These are phyloP conservation scores for Fraxinus albicans DNA, from an alignment of 305 asterid species.

Conservation along the genomic window DNA sequence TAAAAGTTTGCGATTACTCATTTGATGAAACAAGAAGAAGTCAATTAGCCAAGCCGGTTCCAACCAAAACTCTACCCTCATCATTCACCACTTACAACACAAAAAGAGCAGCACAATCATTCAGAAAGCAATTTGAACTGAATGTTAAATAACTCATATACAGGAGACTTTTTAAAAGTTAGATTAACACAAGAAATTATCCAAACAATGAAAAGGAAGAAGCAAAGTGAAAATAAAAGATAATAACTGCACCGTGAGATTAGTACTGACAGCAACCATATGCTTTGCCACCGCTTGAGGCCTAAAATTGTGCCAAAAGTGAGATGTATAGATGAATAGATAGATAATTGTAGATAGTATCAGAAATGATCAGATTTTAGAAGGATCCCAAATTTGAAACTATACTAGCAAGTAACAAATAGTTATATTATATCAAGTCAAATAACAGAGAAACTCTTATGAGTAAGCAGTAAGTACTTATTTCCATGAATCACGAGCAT, in stretches of 20 bases:
- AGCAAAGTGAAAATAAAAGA: conserved; percentile 28
- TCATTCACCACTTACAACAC: not conserved
- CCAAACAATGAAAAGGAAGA: conserved; percentile 6
- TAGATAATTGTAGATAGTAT: not conserved
- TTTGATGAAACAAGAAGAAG: not conserved
- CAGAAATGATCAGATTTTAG: not conserved
- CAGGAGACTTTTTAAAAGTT: conserved; percentile 1
- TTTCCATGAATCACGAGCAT: not conserved
- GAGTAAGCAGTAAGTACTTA: not conserved
- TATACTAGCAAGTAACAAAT: not conserved
- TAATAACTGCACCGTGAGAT: conserved; percentile 58
- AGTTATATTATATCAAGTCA: not conserved
- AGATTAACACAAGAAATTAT: conserved; percentile 24
- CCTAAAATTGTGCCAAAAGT: conserved; percentile 41
- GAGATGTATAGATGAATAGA: conserved; percentile 13
- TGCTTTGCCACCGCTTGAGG: conserved; percentile 96
- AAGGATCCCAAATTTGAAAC: not conserved
- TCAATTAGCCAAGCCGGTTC: not conserved
- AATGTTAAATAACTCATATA: not conserved
- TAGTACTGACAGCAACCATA: conserved; percentile 99
- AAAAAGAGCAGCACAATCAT: conserved; percentile 1
- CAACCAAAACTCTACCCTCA: not conserved
- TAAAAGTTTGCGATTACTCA: not conserved
- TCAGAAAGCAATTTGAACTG: conserved; percentile 4
- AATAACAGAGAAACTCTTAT: not conserved